phyloP scores from a whole-genome alignment of 2,329 filamentous ascomycete genomes.

The Trichoderma cornu-damae region DNA sequence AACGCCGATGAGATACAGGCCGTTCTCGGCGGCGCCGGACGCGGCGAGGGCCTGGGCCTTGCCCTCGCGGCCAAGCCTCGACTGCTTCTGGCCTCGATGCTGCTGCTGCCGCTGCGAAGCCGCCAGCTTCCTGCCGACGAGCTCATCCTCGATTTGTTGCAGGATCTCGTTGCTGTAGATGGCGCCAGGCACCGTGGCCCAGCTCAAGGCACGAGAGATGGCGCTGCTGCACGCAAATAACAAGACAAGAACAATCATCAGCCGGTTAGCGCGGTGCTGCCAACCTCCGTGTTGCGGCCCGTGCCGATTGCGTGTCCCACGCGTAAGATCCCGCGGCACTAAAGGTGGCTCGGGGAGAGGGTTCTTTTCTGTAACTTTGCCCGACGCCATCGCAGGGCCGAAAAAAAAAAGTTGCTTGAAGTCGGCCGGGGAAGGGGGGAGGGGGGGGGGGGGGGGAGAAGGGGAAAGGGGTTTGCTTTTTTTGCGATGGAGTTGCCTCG shows the following conservation, averaged over 20 bases:
- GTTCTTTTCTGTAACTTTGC: background rate
- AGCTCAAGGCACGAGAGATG: constrained; percentile 18
- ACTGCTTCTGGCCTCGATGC: background rate
- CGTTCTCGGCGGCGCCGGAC: constrained; percentile 3
- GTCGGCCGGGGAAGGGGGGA: background rate
- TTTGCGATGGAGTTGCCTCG: no score
- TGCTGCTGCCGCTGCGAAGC: background rate
- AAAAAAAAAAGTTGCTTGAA: background rate
- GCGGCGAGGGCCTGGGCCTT: background rate
- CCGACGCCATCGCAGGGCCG: background rate
- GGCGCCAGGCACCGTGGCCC: constrained; percentile 18
- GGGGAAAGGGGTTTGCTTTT: background rate
- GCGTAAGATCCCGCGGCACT: background rate
- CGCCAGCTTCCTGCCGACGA: background rate
- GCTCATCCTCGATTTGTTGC: background rate
- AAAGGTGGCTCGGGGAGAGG: background rate
- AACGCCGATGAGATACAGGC: constrained; percentile 45
- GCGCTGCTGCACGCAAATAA: constrained; percentile 19
- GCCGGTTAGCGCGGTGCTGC: background rate
- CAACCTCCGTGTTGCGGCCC: constrained; percentile 2
- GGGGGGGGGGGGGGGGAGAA: no score
- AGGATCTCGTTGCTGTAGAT: background rate
- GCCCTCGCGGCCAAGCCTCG: background rate
- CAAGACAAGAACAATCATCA: constrained; percentile 17
- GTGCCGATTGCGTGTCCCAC: background rate